Conservation (phyloP, 805 yeast species). For the Metschnikowia noctiluminum region DNA sequence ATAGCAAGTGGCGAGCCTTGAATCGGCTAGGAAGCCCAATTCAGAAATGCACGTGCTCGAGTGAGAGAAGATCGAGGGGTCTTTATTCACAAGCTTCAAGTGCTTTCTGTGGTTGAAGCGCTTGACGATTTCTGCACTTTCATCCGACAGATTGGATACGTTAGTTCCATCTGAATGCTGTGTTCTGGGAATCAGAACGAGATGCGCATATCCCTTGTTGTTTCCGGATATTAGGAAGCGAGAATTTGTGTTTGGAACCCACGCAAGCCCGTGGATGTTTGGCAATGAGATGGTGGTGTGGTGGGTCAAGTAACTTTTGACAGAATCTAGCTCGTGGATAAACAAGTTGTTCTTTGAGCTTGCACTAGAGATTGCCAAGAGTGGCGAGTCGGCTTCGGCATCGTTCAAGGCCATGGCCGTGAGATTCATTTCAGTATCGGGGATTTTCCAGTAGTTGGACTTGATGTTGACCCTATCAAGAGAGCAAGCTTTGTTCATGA, state of each 20-base stretch:
- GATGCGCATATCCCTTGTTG: conserved; percentile 67
- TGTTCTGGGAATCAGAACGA: conserved; percentile 57
- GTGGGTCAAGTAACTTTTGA: conserved; percentile 46
- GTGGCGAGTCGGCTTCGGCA: conserved; percentile 24
- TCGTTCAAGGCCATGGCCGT: conserved; percentile 40
- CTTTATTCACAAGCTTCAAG: conserved; percentile 34
- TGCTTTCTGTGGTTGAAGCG: conserved; percentile 78
- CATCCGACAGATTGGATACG: conserved; percentile 9
- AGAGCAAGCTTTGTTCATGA: conserved; percentile 42
- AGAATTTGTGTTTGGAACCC: conserved; percentile 42
- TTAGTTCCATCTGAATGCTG: too few species aligned
- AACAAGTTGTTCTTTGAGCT: conserved; percentile 43
- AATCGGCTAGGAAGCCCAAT: conserved; percentile 27
- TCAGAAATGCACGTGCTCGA: conserved; percentile 25
- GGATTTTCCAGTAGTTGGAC: conserved; percentile 45
- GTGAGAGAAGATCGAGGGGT: conserved; percentile 19
- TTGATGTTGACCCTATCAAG: conserved; percentile 38
- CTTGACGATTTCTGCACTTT: conserved; percentile 69
- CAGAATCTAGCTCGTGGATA: conserved; percentile 45
- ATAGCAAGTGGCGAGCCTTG: conserved; percentile 58
- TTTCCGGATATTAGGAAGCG: conserved; percentile 67
- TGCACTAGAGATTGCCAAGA: conserved; percentile 54
- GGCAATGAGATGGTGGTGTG: conserved; percentile 59
- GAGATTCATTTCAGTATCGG: conserved; percentile 41
- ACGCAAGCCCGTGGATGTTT: conserved; percentile 49